phyloP scores from a whole-genome alignment of 192 early-diverging fungal genomes.

The Allomyces javanicus region DNA sequence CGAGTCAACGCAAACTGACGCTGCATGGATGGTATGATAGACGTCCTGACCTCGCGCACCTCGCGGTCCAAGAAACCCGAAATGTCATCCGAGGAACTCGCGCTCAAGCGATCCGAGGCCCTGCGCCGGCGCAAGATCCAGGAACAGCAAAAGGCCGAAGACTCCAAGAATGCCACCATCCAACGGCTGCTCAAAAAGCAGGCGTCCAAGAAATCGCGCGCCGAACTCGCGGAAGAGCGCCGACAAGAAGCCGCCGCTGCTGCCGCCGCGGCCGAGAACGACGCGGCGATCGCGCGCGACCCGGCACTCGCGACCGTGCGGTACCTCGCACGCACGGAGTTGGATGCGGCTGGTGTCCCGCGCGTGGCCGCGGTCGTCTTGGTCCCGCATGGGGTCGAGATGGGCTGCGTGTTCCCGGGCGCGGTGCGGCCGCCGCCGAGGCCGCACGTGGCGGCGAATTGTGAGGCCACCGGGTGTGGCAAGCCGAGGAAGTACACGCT shows the following conservation, averaged over 20 bases:
- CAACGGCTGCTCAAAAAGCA: constrained; percentile 10
- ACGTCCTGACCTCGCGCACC: constrained; percentile 2
- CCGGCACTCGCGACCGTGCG: neutral
- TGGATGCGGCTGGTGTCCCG: neutral
- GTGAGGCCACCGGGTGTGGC: neutral
- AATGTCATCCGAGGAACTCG: constrained; percentile 6
- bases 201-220: constrained; percentile 4
- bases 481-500: neutral
- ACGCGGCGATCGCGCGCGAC: neutral
- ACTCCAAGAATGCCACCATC: constrained; percentile 9
- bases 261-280: neutral
- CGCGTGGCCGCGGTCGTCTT: neutral
- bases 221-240: neutral
- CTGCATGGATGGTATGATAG: neutral
- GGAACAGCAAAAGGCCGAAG: constrained; percentile 7
- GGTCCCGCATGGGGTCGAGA: neutral
- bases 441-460: neutral
- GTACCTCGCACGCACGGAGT: neutral
- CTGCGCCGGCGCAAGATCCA: constrained; percentile 8
- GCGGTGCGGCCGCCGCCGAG: neutral
- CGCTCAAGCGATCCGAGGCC: constrained; percentile 6
- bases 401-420: neutral
- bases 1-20: too few relatives aligned
- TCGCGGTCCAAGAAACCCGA: neutral
- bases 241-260: neutral